A percentile compares a stretch with the other conserved stretches of the same genome.
Conservation (phyloP, 2,329 filamentous ascomycete species). For the Ophiostoma ips region DNA sequence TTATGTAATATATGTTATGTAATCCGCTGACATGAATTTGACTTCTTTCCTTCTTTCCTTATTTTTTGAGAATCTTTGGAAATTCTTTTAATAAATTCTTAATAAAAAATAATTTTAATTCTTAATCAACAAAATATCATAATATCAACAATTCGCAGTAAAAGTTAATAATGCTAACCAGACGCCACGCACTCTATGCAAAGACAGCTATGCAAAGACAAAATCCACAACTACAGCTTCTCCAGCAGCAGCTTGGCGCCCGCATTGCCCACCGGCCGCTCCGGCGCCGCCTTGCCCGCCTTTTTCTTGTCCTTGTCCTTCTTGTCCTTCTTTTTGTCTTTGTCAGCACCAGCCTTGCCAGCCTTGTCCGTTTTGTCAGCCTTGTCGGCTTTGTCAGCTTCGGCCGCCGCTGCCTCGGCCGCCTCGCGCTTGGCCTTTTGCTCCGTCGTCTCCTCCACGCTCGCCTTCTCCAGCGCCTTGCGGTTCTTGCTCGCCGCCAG, state of each 20-base stretch:
- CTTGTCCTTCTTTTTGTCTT: conserved; percentile 29
- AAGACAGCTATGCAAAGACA: background rate
- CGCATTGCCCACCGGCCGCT: conserved; percentile 41
- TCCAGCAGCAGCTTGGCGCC: conserved; percentile 48
- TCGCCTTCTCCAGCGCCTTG: conserved; percentile 55
- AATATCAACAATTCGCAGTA: too few species aligned
- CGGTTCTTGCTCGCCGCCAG: conserved; percentile 64
- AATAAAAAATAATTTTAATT: too few species aligned
- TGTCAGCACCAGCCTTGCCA: conserved; percentile 20
- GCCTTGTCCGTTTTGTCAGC: background rate
- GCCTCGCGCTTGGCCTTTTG: conserved; percentile 31
- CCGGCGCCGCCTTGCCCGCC: conserved; percentile 15
- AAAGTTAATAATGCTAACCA: too few species aligned
- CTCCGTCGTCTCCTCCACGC: conserved; percentile 41
- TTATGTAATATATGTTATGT: too few species aligned
- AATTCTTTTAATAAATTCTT: too few species aligned
- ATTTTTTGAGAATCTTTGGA: too few species aligned
- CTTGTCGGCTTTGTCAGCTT: conserved; percentile 31
- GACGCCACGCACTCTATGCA: too few species aligned
- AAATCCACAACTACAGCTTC: conserved; percentile 26
- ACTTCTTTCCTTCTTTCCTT: too few species aligned
- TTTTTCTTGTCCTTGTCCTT: conserved; percentile 5
- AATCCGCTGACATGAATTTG: too few species aligned
- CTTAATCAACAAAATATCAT: too few species aligned
- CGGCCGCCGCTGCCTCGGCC: conserved; percentile 32